Evolutionary conservation across 306 rosid species (phyloP).

Genomic region (Prunus fruticosa): DNA sequence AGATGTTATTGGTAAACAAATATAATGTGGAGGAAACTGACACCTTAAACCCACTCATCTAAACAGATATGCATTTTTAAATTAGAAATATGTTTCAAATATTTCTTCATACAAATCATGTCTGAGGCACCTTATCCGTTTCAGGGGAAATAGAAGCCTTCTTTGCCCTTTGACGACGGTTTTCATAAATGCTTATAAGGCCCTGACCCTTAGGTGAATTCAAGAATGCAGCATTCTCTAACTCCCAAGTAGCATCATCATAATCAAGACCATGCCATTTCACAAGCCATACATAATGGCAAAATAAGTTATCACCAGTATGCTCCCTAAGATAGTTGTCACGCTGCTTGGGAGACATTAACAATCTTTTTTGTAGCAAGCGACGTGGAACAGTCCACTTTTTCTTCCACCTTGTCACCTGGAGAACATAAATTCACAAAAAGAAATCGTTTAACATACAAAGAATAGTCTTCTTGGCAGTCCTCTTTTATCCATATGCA

Average conservation of each 20-base stretch:
- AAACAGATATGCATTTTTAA: not conserved
- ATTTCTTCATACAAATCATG: slow-evolving; percentile 1
- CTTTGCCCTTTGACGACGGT: slow-evolving; percentile 36
- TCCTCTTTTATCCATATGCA: no score
- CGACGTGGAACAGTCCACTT: slow-evolving; percentile 70
- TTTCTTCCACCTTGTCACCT: slow-evolving; percentile 43
- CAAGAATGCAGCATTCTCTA: slow-evolving; percentile 51
- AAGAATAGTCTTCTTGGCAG: not conserved
- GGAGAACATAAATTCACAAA: slow-evolving; percentile 11
- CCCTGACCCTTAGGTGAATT: slow-evolving; percentile 40
- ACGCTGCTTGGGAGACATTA: slow-evolving; percentile 29
- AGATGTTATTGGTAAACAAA: not conserved
- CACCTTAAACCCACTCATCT: not conserved
- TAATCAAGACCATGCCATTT: slow-evolving; percentile 69
- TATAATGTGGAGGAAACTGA: not conserved
- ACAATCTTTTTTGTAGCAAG: slow-evolving; percentile 50
- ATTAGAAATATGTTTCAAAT: not conserved
- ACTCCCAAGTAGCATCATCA: slow-evolving; percentile 68
- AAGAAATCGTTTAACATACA: not conserved
- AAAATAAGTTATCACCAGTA: slow-evolving; percentile 29
- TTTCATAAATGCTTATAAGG: slow-evolving; percentile 52
- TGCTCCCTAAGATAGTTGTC: slow-evolving; percentile 24
- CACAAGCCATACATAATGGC: slow-evolving; percentile 64
- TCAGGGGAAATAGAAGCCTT: slow-evolving; percentile 25
- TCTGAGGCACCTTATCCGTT: slow-evolving; percentile 35